These are phyloP conservation scores for Cercospora janseana DNA, from an alignment of 2,329 filamentous ascomycete species.

Conservation along the genomic window DNA sequence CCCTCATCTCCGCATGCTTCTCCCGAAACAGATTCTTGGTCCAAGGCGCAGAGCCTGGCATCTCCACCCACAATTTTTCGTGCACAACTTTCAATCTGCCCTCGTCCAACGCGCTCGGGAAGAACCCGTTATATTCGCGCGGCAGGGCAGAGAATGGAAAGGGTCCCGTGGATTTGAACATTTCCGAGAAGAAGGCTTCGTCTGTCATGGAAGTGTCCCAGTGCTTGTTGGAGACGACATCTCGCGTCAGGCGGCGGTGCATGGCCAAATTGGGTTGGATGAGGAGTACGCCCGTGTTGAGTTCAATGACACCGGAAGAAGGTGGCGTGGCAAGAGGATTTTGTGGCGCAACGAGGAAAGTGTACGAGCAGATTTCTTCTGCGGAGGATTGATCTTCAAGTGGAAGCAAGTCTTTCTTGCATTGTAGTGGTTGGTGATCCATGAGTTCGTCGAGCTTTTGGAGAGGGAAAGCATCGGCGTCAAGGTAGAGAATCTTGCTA, in stretches of 20 bases:
- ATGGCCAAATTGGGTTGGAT: conserved; percentile 25
- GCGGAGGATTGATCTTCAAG: conserved; percentile 21
- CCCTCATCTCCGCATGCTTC: conserved; percentile 22
- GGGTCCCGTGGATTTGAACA: conserved; percentile 18
- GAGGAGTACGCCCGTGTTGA: conserved; percentile 26
- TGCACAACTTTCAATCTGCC: conserved; percentile 24
- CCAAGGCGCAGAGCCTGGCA: conserved; percentile 16
- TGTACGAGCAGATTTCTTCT: conserved; percentile 22
- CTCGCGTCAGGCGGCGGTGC: conserved; percentile 22
- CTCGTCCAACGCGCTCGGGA: conserved; percentile 15
- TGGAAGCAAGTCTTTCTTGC: conserved; percentile 21
- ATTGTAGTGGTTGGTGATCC: conserved; percentile 16
- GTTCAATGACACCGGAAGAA: conserved; percentile 11
- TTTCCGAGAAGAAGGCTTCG: conserved; percentile 23
- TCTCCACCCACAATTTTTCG: conserved; percentile 23
- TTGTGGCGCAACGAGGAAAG: conserved; percentile 17
- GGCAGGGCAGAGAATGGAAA: conserved; percentile 18
- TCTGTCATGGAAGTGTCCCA: conserved; percentile 26
- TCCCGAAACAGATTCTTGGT: conserved; percentile 19
- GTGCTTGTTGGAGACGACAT: conserved; percentile 15
- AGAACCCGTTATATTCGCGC: conserved; percentile 25
- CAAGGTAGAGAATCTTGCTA: conserved; percentile 85
- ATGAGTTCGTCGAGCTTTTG: conserved; percentile 26
- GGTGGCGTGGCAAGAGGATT: conserved; percentile 17
- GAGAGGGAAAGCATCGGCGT: conserved; percentile 63